These are phyloP conservation scores for Symbiodinium pilosum DNA, from an alignment of 73 alveolate species.

Conservation along the genomic window DNA sequence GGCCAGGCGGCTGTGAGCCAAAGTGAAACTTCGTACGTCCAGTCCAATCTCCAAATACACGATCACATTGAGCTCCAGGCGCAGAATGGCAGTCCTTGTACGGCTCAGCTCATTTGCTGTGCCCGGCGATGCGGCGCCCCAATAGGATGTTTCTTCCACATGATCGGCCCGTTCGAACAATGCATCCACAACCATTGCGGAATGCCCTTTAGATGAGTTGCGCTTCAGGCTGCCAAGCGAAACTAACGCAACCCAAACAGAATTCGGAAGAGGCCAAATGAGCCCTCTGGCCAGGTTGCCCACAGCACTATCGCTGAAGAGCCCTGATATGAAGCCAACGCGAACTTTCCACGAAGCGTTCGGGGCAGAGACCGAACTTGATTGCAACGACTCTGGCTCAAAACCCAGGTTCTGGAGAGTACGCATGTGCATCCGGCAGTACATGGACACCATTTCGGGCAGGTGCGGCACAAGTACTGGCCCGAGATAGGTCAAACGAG, in stretches of 20 bases:
- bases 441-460: not conserved
- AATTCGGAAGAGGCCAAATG: constrained; percentile 39
- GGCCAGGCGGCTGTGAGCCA: constrained; percentile 41
- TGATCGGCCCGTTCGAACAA: constrained; percentile 30
- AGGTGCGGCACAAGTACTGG: not conserved
- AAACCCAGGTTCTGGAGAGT: not conserved
- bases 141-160: constrained; percentile 8
- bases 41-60: not conserved
- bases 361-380: not conserved
- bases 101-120: not conserved
- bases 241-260: constrained; percentile 31
- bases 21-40: constrained; percentile 27
- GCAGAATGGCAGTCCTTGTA: not conserved
- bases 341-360: too few relatives aligned
- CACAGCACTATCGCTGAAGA: constrained; percentile 45
- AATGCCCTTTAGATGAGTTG: not conserved
- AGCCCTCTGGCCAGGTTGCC: constrained; percentile 70
- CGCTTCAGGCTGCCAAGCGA: not conserved
- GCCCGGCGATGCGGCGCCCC: constrained; percentile 37
- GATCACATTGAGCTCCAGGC: not conserved
- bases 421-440: constrained; percentile 8
- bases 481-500: constrained; percentile 30
- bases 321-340: constrained; percentile 23
- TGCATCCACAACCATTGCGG: not conserved
- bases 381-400: not conserved